Percentiles rank a stretch among this genome's conserved stretches.
Conservation (phyloP, 345 rosid species). For the Luvunga scandens region DNA sequence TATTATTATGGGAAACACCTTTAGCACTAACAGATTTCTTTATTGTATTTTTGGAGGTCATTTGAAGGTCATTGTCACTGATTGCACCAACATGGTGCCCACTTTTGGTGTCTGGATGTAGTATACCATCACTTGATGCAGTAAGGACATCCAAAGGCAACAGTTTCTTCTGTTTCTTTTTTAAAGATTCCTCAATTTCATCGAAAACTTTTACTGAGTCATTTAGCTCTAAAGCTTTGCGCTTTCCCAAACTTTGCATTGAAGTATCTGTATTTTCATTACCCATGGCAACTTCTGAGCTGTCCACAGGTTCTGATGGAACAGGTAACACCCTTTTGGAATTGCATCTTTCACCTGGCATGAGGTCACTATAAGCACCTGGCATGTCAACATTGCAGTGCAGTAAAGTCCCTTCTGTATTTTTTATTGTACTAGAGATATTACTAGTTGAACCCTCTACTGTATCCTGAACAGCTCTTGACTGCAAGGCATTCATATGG, state of each 20-base stretch:
- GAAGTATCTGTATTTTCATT: conserved; percentile 31
- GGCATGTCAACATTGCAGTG: conserved; percentile 33
- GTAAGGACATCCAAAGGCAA: conserved; percentile 21
- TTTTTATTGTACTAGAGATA: conserved; percentile 25
- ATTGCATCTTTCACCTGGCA: conserved; percentile 27
- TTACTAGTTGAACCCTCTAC: conserved; percentile 36
- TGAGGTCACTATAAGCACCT: conserved; percentile 20
- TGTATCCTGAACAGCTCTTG: conserved; percentile 48
- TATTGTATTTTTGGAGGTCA: conserved; percentile 16
- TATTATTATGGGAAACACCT: conserved; percentile 21
- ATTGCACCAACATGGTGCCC: conserved; percentile 2
- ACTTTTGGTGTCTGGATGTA: conserved; percentile 24
- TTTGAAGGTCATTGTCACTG: conserved; percentile 34
- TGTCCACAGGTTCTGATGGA: conserved; percentile 26
- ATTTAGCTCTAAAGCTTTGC: conserved; percentile 36
- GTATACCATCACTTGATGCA: conserved; percentile 21
- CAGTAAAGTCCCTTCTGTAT: conserved; percentile 28
- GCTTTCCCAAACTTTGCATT: conserved; percentile 49
- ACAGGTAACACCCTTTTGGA: conserved; percentile 20
- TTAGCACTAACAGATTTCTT: conserved; percentile 26
- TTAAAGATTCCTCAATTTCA: conserved; percentile 33
- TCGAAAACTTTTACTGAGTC: conserved; percentile 22
- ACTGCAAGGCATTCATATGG: conserved; percentile 44
- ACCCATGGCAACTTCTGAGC: conserved; percentile 30
- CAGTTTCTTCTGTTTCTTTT: conserved; percentile 63